Conservation (phyloP, 352 stramenopile species). For the Phytophthora sojae region DNA sequence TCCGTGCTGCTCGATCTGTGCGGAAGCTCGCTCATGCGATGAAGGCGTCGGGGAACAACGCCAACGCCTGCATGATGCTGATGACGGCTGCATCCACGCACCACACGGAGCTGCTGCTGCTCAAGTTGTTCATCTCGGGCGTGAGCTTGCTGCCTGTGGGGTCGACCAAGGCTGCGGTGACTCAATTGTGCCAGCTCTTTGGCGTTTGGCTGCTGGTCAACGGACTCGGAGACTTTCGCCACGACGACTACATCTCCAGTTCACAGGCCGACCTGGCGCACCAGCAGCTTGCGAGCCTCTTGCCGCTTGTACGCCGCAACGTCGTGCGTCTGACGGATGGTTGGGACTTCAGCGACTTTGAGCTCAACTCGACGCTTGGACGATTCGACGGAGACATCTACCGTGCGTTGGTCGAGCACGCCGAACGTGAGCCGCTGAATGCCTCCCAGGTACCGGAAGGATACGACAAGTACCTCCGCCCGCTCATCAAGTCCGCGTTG, state of each 20-base stretch:
- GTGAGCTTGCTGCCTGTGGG: conserved; percentile 33
- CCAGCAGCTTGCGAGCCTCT: conserved; percentile 36
- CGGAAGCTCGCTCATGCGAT: conserved; percentile 44
- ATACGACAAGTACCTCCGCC: conserved; percentile 47
- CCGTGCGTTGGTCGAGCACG: conserved; percentile 45
- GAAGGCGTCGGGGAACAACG: conserved; percentile 42
- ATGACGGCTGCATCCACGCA: conserved; percentile 52
- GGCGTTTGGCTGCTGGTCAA: conserved; percentile 47
- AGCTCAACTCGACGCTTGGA: conserved; percentile 64
- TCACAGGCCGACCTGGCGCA: conserved; percentile 40
- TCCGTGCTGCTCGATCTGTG: conserved; percentile 42
- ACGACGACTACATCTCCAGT: conserved; percentile 56
- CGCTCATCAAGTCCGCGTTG: conserved; percentile 31
- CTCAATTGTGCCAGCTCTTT: conserved; percentile 46
- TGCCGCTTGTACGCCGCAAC: conserved; percentile 49
- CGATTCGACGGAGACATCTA: conserved; percentile 63
- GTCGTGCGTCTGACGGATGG: conserved; percentile 48
- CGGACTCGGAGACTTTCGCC: conserved; percentile 55
- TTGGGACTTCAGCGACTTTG: conserved; percentile 60
- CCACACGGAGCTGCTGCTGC: conserved; percentile 51
- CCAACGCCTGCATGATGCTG: conserved; percentile 54
- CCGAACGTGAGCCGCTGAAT: conserved; percentile 53
- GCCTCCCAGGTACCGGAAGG: conserved; percentile 48
- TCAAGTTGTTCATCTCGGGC: conserved; percentile 43
- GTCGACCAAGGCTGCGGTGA: conserved; percentile 37